These are phyloP conservation scores for Boeremia lycopersici DNA, from an alignment of 2,329 filamentous ascomycete species.

Conservation along the genomic window DNA sequence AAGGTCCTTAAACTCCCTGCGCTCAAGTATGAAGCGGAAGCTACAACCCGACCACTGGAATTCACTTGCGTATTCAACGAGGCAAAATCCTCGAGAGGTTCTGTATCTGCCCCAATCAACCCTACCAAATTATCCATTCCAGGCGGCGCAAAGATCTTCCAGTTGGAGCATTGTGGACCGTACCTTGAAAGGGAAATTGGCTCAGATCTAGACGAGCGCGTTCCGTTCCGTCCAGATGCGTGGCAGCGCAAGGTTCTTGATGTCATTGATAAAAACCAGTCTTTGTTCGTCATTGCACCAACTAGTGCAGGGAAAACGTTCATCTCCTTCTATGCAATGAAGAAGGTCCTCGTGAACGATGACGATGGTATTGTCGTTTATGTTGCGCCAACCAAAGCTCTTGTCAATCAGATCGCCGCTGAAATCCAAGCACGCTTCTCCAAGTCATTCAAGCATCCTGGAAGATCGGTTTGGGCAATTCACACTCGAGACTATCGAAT, in stretches of 20 bases:
- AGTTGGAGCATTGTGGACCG: constrained; percentile 71
- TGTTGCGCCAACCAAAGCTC: constrained; percentile 79
- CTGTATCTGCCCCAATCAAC: constrained; percentile 55
- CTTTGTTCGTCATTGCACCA: constrained; percentile 76
- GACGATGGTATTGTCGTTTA: constrained; percentile 77
- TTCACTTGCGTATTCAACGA: no score
- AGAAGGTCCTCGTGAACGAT: constrained; percentile 70
- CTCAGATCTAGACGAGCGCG: constrained; percentile 68
- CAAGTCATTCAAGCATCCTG: constrained; percentile 64
- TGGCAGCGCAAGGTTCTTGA: constrained; percentile 80
- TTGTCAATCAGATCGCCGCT: constrained; percentile 83
- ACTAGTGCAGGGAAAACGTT: constrained; percentile 84
- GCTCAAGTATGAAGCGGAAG: no score
- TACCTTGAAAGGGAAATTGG: constrained; percentile 77
- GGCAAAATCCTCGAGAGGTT: no score
- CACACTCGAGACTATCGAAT: constrained; percentile 77
- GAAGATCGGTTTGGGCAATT: constrained; percentile 79
- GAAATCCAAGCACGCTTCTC: constrained; percentile 77
- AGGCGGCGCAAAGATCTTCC: constrained; percentile 60
- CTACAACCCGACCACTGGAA: no score
- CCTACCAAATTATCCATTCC: constrained; percentile 27
- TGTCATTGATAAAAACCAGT: constrained; percentile 71
- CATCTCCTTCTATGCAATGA: constrained; percentile 85
- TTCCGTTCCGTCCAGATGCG: constrained; percentile 73
- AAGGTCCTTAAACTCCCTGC: no score